Percentiles rank a stretch among this genome's conserved stretches.
Conservation (phyloP, 192 early-diverging fungal genomes). For the Haplosporangium gracile region DNA sequence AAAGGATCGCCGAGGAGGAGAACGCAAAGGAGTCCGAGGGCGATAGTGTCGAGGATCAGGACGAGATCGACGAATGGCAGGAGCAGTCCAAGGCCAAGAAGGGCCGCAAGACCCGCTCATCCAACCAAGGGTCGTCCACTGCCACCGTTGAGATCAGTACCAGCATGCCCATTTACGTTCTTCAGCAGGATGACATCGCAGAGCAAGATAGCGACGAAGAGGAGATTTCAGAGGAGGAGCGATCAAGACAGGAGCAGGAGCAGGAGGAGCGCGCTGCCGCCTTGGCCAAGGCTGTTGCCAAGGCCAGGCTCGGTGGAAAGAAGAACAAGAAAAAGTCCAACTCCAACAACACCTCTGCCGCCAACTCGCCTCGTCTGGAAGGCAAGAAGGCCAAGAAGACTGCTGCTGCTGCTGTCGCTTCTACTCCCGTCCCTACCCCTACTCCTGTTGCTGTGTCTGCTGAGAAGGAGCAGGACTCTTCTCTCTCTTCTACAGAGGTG, state of each 20-base stretch:
- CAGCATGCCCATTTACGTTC: constrained; percentile 51
- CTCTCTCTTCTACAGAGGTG: constrained; percentile 20
- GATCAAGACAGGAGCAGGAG: constrained; percentile 17
- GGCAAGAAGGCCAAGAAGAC: constrained; percentile 49
- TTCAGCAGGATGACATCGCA: constrained; percentile 43
- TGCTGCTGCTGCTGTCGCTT: not conserved
- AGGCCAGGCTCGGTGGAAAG: constrained; percentile 29
- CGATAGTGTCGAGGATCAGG: constrained; percentile 13
- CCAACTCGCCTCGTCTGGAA: constrained; percentile 49
- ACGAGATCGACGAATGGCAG: constrained; percentile 51
- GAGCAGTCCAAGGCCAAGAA: constrained; percentile 57
- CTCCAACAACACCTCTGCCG: constrained; percentile 33
- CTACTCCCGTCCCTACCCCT: not conserved
- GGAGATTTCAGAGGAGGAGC: constrained; percentile 24
- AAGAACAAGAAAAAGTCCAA: constrained; percentile 49
- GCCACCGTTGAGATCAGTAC: constrained; percentile 22
- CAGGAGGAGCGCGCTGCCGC: constrained; percentile 13
- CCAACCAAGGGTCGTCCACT: constrained; percentile 16
- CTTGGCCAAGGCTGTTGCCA: constrained; percentile 15
- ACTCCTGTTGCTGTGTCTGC: not conserved
- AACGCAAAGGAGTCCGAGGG: constrained; percentile 37
- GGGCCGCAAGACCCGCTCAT: constrained; percentile 44
- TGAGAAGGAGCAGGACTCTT: constrained; percentile 23
- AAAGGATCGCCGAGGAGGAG: constrained; percentile 18
- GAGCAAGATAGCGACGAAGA: constrained; percentile 32